phyloP scores from a whole-genome alignment of 495 filamentous ascomycete species.

The Hypomontagnella monticulosa region DNA sequence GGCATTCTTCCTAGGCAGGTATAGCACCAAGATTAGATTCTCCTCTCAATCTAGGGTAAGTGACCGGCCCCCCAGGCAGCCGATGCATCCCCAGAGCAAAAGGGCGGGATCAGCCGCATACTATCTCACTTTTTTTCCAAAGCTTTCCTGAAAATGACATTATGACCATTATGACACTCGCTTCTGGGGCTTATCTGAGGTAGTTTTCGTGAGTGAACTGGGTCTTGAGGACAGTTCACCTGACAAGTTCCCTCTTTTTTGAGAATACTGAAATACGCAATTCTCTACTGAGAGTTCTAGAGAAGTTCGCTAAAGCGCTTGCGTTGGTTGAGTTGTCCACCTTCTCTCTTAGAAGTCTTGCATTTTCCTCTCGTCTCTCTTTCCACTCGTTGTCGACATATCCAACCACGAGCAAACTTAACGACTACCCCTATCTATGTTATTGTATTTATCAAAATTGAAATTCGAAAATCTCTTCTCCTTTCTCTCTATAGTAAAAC shows the following conservation, averaged over 20 bases:
- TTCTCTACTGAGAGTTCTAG: conserved; percentile 14
- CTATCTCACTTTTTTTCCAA: conserved; percentile 38
- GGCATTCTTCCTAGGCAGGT: conserved; percentile 30
- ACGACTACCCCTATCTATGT: conserved; percentile 6
- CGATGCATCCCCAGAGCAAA: conserved; percentile 31
- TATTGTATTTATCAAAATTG: conserved; percentile 22
- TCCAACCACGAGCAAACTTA: conserved; percentile 8
- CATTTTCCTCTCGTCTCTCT: conserved; percentile 12
- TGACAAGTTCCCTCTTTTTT: conserved; percentile 34
- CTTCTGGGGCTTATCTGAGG: conserved; percentile 25
- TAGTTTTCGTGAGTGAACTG: conserved; percentile 28
- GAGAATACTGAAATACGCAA: conserved; percentile 5
- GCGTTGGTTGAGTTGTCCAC: conserved; percentile 30
- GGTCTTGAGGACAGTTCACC: conserved; percentile 46
- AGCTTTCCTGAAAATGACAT: conserved; percentile 31
- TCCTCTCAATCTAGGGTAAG: conserved; percentile 12
- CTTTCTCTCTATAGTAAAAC: conserved; percentile 15
- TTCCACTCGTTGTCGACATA: neutral
- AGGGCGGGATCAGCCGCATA: conserved; percentile 49
- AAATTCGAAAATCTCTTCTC: conserved; percentile 6
- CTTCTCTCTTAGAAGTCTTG: conserved; percentile 6
- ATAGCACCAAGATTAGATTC: conserved; percentile 20
- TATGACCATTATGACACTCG: conserved; percentile 38
- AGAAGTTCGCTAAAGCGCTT: conserved; percentile 19
- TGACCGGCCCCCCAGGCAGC: conserved; percentile 42